phyloP scores from a whole-genome alignment of 1,139 yeast genomes.

The Suzukiozyma palmioleophila region DNA sequence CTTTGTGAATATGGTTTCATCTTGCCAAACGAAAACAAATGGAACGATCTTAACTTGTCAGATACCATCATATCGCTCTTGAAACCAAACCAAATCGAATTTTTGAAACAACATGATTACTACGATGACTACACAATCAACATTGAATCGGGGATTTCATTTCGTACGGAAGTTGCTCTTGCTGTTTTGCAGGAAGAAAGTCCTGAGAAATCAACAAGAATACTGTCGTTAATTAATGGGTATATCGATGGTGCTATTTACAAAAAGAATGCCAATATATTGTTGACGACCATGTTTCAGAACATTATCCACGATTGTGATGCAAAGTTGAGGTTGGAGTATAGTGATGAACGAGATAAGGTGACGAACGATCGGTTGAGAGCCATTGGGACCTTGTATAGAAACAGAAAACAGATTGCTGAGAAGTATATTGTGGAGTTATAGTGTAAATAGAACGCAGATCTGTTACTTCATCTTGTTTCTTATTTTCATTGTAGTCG shows the following conservation, averaged over 20 bases:
- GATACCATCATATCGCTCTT: conserved; percentile 33
- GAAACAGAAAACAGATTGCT: conserved; percentile 21
- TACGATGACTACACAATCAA: conserved; percentile 71
- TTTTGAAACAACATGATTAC: conserved; percentile 51
- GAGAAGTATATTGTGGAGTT: conserved; percentile 5
- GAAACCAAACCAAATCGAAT: conserved; percentile 35
- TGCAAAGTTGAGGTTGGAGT: conserved; percentile 13
- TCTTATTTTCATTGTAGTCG: too few species aligned
- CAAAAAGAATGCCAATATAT: conserved; percentile 18
- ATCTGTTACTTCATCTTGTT: too few species aligned
- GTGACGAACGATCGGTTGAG: conserved; percentile 12
- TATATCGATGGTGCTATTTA: conserved; percentile 43
- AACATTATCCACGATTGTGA: conserved; percentile 21
- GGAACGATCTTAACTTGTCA: conserved; percentile 71
- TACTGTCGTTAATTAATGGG: conserved; percentile 33
- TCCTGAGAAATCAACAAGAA: conserved; percentile 29
- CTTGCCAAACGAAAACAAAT: conserved; percentile 44
- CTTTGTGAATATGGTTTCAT: conserved; percentile 85
- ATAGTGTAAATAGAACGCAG: neutral
- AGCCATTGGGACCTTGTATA: conserved; percentile 20
- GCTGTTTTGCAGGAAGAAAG: conserved; percentile 51
- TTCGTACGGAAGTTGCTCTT: conserved; percentile 70
- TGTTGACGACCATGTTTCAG: conserved; percentile 32
- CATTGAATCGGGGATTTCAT: conserved; percentile 50
- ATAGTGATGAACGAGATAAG: conserved; percentile 13